These are phyloP conservation scores for Penicillium olsonii DNA, from an alignment of 2,329 filamentous ascomycete species.

Conservation along the genomic window DNA sequence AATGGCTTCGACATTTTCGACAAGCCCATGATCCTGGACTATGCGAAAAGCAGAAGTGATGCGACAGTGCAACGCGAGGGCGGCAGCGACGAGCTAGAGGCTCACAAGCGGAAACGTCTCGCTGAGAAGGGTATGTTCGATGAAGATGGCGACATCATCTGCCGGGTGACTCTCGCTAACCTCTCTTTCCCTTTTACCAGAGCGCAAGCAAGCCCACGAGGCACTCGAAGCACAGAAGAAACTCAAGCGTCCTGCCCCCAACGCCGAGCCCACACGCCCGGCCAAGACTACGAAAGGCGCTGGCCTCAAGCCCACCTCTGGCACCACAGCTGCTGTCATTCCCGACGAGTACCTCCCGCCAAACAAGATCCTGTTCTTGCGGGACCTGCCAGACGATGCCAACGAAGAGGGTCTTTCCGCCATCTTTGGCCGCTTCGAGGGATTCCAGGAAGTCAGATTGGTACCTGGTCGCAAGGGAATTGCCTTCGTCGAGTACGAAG, in stretches of 20 bases:
- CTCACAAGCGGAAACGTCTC: slow-evolving; percentile 78
- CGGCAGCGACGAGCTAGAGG: slow-evolving; percentile 78
- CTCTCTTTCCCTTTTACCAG: slow-evolving; percentile 38
- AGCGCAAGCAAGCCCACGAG: slow-evolving; percentile 79
- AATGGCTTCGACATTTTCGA: slow-evolving; percentile 92
- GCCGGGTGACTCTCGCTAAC: slow-evolving; percentile 1
- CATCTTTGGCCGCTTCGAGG: slow-evolving; percentile 87
- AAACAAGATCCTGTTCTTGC: slow-evolving; percentile 94
- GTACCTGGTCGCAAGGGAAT: slow-evolving; percentile 86
- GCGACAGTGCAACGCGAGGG: slow-evolving; percentile 76
- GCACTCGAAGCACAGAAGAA: slow-evolving; percentile 76
- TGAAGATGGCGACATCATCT: too few relatives aligned
- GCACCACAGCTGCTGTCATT: slow-evolving; percentile 69
- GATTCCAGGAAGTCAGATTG: slow-evolving; percentile 87
- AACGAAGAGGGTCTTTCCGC: slow-evolving; percentile 75
- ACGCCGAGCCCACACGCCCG: slow-evolving; percentile 56
- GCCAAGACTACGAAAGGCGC: slow-evolving; percentile 69
- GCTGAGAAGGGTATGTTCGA: slow-evolving; percentile 78
- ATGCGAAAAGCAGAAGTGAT: slow-evolving; percentile 82
- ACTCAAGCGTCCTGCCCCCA: slow-evolving; percentile 64
- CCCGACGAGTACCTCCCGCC: slow-evolving; percentile 98
- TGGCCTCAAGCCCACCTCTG: slow-evolving; percentile 75
- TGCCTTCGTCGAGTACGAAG: slow-evolving; percentile 95
- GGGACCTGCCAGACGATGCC: slow-evolving; percentile 86
- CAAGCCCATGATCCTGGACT: slow-evolving; percentile 82